Evolutionary conservation across 805 yeast species (phyloP).

Genomic region (Wickerhamiella australiensis): DNA sequence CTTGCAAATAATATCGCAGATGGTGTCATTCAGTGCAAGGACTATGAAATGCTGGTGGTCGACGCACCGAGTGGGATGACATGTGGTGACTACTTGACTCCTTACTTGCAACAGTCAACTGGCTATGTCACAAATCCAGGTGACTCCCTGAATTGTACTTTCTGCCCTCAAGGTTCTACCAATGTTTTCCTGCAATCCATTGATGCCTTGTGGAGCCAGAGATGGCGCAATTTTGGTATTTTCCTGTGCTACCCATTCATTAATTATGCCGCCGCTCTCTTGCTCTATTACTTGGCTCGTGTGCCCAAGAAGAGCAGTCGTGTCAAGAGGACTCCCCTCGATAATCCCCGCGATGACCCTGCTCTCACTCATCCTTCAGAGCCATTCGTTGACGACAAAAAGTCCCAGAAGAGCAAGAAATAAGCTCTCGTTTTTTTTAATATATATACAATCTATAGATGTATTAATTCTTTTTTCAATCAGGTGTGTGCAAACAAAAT

Average conservation of each 20-base stretch:
- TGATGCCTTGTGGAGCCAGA: slow-evolving; percentile 34
- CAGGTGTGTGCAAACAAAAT: too few relatives aligned
- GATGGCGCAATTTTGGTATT: slow-evolving; percentile 61
- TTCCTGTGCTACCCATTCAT: slow-evolving; percentile 45
- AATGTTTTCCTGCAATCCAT: slow-evolving; percentile 35
- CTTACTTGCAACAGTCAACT: slow-evolving; percentile 32
- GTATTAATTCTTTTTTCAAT: too few relatives aligned
- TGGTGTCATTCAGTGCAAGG: slow-evolving; percentile 39
- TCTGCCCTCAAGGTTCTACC: slow-evolving; percentile 32
- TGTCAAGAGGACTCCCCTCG: slow-evolving; percentile 14
- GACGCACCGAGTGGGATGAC: slow-evolving; percentile 50
- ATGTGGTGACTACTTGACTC: slow-evolving; percentile 44
- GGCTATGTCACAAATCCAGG: slow-evolving; percentile 51
- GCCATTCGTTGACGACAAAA: background rate
- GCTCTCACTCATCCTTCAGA: slow-evolving; percentile 3
- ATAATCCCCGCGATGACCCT: slow-evolving; percentile 8
- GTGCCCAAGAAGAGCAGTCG: slow-evolving; percentile 24
- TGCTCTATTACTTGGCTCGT: slow-evolving; percentile 27
- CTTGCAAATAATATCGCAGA: slow-evolving; percentile 39
- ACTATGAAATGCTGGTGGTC: slow-evolving; percentile 38
- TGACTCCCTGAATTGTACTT: slow-evolving; percentile 34
- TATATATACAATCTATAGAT: background rate
- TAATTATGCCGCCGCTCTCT: slow-evolving; percentile 33
- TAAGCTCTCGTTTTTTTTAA: background rate
- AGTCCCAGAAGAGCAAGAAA: background rate